Base-by-base conservation (phyloP, 1,139 yeast species). In the Lodderomyces pseudojiufengensis region DNA sequence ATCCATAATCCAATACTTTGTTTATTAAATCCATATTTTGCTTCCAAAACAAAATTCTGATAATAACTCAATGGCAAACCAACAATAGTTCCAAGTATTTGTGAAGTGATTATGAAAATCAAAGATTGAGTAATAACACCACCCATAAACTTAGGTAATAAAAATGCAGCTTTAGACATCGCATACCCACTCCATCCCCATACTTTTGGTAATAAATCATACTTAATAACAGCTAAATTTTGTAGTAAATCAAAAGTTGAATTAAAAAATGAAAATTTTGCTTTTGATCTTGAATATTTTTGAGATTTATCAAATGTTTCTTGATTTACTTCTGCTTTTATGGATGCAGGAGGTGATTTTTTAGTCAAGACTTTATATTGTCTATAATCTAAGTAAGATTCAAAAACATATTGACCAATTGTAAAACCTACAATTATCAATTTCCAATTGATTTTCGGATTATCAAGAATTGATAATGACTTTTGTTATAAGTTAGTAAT, bases 21-120 rank as follows among this genome's bases (percentile, higher is more conserved):
- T 59, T 92, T 92, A 64, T 92, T 92, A 68, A 92, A 92, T 0
- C 98, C 98, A 52, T 73, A 90, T 59, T 79, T 80, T 57, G 90
- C 96, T 62, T 92, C 98, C 50, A 92, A 70, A 10, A 88, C 92
- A 65, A 92, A 92, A 49, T 84, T 83, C 39, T 75, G 67, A 61
- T 88, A 90, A 57, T 84, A 80, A 9, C 80, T 69, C 27, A 78
- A 55, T 3, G 98, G 98, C 42, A 84, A 57, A 6, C 78, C 68
- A 31, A 77, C 42, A 8, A 84, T 33, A 7, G 79, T 66, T 9
- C 80, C 65, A 28, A 78, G 38, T 22, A 76, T 42, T 31, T 72
- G 69, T 47, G 74, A 57, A 22, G 54, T 44, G 28, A 59, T 53
- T 49, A 80, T 63, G 61, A 84, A 85, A 38, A 78, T 65, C 39